Evolutionary conservation across 306 rosid genomes (phyloP).

Genomic region (Rubus parviflorus): DNA sequence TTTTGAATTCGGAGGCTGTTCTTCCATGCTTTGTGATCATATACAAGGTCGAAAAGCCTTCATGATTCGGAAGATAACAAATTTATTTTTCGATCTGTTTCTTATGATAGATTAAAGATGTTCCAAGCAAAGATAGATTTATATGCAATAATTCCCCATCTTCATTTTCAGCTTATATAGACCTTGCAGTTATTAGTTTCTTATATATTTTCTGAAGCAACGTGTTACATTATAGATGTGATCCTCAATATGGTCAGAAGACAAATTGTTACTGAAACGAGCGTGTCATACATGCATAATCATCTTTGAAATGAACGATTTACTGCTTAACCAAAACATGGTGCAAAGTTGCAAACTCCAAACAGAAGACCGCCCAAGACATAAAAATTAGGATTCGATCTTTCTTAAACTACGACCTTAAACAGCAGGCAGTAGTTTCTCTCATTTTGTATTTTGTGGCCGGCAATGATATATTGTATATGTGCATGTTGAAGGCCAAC

Average conservation of each 20-base stretch:
- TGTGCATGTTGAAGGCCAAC: neutral
- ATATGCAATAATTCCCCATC: neutral
- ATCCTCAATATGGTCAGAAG: neutral
- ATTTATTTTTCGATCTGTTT: neutral
- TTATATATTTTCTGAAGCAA: neutral
- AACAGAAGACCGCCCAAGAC: neutral
- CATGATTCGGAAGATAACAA: neutral
- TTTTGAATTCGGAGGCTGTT: constrained; percentile 29
- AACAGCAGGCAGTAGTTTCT: neutral
- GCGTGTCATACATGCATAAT: neutral
- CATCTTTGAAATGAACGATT: neutral
- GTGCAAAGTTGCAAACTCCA: neutral
- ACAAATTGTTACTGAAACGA: neutral
- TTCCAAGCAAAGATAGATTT: neutral
- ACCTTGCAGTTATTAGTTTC: neutral
- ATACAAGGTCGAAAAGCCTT: constrained; percentile 9
- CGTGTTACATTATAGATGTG: neutral
- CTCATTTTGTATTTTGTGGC: neutral
- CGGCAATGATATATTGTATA: neutral
- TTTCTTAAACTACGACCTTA: neutral
- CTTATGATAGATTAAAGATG: no score
- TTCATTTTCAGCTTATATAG: neutral
- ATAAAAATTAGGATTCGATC: neutral
- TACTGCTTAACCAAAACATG: neutral
- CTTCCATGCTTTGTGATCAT: constrained; percentile 43